phyloP scores from a whole-genome alignment of 1,139 yeast genomes.

The Yamadazyma blattariae region DNA sequence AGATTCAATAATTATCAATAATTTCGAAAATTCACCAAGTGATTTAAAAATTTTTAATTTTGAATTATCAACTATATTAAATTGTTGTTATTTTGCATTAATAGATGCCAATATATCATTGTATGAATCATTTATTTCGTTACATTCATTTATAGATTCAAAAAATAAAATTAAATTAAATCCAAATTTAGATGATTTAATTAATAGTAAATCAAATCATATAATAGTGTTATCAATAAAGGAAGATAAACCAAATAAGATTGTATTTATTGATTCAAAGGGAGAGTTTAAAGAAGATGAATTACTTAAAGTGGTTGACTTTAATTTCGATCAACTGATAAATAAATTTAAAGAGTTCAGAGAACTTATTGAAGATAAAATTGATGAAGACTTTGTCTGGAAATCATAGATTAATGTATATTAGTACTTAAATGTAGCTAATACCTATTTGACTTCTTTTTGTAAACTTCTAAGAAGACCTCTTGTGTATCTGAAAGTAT shows the following conservation, averaged over 20 bases:
- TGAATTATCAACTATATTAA: slow-evolving; percentile 71
- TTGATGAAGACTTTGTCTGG: slow-evolving; percentile 60
- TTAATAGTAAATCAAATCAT: slow-evolving; percentile 56
- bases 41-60: slow-evolving; percentile 34
- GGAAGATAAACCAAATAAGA: slow-evolving; percentile 48
- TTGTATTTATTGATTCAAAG: slow-evolving; percentile 66
- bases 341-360: slow-evolving; percentile 45
- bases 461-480: too few relatives aligned
- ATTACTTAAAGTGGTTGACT: slow-evolving; percentile 46
- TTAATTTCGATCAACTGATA: slow-evolving; percentile 47
- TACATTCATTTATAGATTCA: slow-evolving; percentile 20
- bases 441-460: too few relatives aligned
- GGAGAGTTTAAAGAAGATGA: slow-evolving; percentile 65
- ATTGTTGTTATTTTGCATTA: slow-evolving; percentile 70
- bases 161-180: slow-evolving; percentile 31
- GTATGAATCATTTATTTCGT: slow-evolving; percentile 57
- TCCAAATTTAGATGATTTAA: slow-evolving; percentile 44
- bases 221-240: slow-evolving; percentile 60
- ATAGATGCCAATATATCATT: slow-evolving; percentile 78
- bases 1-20: slow-evolving; percentile 48
- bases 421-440: too few relatives aligned
- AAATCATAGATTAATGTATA: slow-evolving; percentile 18
- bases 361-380: slow-evolving; percentile 42
- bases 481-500: too few relatives aligned
- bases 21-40: slow-evolving; percentile 20